phyloP scores from a whole-genome alignment of 139 green algal genomes.

The Chlorella sp. region DNA sequence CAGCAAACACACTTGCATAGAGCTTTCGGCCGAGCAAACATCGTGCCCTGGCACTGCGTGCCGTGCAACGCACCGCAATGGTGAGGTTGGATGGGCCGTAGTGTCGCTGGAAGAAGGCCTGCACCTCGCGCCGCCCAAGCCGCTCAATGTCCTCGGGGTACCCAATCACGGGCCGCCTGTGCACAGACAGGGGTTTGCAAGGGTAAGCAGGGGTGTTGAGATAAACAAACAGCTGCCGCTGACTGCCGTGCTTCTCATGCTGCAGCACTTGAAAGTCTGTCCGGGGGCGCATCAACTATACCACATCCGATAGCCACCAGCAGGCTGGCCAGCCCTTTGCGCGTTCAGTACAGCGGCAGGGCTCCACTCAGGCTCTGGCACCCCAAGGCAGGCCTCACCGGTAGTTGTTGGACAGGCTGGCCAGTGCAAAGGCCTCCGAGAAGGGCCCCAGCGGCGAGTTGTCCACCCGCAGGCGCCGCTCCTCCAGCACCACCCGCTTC shows the following conservation, averaged over 20 bases:
- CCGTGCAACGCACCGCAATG: conserved; percentile 45
- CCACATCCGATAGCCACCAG: too few species aligned
- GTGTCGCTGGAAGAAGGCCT: conserved; percentile 61
- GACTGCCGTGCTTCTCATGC: too few species aligned
- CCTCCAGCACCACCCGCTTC: conserved; percentile 89
- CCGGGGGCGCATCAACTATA: too few species aligned
- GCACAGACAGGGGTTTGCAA: neutral
- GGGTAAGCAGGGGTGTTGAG: too few species aligned
- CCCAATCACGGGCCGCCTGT: conserved; percentile 82
- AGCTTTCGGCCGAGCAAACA: too few species aligned
- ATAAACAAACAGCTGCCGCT: too few species aligned
- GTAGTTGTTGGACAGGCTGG: conserved; percentile 78
- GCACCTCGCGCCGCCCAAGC: conserved; percentile 74
- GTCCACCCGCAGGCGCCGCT: conserved; percentile 86
- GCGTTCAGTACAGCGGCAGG: too few species aligned
- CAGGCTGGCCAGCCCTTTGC: too few species aligned
- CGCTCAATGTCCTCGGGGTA: conserved; percentile 67
- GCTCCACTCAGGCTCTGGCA: too few species aligned
- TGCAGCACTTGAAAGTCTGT: too few species aligned
- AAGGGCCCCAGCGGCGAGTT: conserved; percentile 76
- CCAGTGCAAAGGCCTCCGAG: conserved; percentile 50
- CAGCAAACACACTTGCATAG: too few species aligned
- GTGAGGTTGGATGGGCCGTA: conserved; percentile 75
- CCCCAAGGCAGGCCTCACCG: conserved; percentile 9
- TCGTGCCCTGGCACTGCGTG: too few species aligned